These are phyloP conservation scores for Artemisia annua DNA, from an alignment of 129 eudicot genomes.

Conservation along the genomic window DNA sequence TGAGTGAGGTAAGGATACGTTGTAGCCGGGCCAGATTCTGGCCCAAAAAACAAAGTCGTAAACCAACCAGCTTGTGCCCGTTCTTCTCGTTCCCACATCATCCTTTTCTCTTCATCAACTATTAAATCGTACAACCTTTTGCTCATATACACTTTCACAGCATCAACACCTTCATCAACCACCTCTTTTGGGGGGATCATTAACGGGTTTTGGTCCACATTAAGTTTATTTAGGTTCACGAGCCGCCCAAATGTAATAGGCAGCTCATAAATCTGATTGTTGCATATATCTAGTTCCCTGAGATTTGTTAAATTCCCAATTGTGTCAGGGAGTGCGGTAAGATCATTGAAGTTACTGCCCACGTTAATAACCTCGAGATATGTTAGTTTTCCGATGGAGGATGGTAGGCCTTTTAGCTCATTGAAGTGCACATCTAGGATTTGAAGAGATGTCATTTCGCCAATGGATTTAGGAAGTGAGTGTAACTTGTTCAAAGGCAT, in stretches of 20 bases:
- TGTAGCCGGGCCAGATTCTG: constrained; percentile 41
- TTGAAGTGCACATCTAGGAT: constrained; percentile 79
- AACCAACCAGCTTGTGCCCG: constrained; percentile 52
- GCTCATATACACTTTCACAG: constrained; percentile 70
- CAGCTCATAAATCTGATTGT: constrained; percentile 79
- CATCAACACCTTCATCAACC: constrained; percentile 64
- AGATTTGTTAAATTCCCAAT: constrained; percentile 66
- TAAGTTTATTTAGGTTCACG: constrained; percentile 49
- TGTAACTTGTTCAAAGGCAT: constrained; percentile 78
- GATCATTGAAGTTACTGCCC: constrained; percentile 78
- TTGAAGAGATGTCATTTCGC: constrained; percentile 74
- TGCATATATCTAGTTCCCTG: constrained; percentile 80
- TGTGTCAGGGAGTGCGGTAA: constrained; percentile 69
- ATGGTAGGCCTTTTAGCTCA: constrained; percentile 83
- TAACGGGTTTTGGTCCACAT: constrained; percentile 76
- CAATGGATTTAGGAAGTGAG: constrained; percentile 81
- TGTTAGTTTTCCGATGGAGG: constrained; percentile 59
- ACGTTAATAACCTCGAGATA: constrained; percentile 68
- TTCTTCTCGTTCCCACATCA: constrained; percentile 42
- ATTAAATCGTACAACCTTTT: constrained; percentile 59
- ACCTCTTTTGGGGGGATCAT: constrained; percentile 72
- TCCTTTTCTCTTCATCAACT: constrained; percentile 60
- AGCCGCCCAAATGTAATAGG: constrained; percentile 78
- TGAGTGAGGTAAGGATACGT: constrained; percentile 66
- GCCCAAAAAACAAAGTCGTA: constrained; percentile 58